These are phyloP conservation scores for Talaromyces wortmannii DNA, from an alignment of 495 filamentous ascomycete species.

Conservation along the genomic window DNA sequence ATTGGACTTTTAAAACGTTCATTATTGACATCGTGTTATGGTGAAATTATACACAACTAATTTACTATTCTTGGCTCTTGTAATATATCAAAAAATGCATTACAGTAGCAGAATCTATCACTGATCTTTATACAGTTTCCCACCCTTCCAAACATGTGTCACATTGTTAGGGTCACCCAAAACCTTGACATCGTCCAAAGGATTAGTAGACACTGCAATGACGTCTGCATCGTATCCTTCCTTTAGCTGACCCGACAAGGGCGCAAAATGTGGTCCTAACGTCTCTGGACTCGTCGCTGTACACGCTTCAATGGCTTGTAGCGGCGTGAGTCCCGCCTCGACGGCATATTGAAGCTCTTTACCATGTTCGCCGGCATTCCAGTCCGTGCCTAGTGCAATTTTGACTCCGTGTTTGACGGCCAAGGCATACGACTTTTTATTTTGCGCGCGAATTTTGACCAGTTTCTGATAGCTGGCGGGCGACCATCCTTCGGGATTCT, in stretches of 20 bases:
- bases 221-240: conserved; percentile 43
- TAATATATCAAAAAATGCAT: no score
- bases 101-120: background rate
- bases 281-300: conserved; percentile 42
- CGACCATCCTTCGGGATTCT: conserved; percentile 18
- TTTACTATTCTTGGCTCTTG: no score
- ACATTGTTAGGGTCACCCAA: conserved; percentile 32
- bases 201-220: conserved; percentile 35
- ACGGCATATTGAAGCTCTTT: conserved; percentile 42
- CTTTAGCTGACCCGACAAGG: conserved; percentile 39
- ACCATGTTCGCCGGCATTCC: conserved; percentile 31
- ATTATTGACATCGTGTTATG: no score
- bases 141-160: conserved; percentile 40
- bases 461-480: conserved; percentile 32
- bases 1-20: no score
- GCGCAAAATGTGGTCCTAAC: conserved; percentile 31
- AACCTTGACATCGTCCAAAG: conserved; percentile 37
- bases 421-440: conserved; percentile 23
- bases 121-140: conserved; percentile 26
- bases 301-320: conserved; percentile 47
- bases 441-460: conserved; percentile 22
- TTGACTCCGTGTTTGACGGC: conserved; percentile 19
- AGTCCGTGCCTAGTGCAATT: conserved; percentile 39
- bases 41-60: no score
- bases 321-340: conserved; percentile 38